Base-by-base conservation (phyloP, 75 land plant genomes). In the Cunninghamia lanceolata region DNA sequence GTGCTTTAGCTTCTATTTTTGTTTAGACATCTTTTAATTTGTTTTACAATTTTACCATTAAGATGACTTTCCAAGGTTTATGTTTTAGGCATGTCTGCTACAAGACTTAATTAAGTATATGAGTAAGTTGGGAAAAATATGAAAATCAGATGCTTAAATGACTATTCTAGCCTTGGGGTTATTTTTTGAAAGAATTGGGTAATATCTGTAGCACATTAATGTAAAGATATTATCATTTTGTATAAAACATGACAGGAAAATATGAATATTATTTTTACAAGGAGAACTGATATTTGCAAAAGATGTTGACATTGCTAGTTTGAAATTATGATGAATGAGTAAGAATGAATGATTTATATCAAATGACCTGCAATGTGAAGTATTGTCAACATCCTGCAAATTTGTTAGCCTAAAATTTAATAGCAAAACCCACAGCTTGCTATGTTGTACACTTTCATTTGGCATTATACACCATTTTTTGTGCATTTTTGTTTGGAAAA, bases 1-100 rank as follows among this genome's bases (percentile, higher is more conserved):
- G 95, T 94, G 78, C 81, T 32, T 83, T 52, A 83, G 63, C 25
- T 50, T 80, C 73, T 68, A 45, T 43, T 88, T n/a, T 82, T 87
- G 13, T 9, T 47, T 17, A 84, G 77, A 7, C 76, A 56, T 3
- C 50, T 4, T 9, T 78, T 21, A 28, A n/a, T 25, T 82, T 1
- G 16, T 19, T 9, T 36, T 25, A 30, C 56, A 19, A 15, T 85
- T 85, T 52, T 19, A 28, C 10, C 28, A 30, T 80, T n/a, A n/a
- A 80, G n/a, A 25, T n/a, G 14, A 28, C 45, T 79, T 45, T 80
- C 10, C n/a, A 80, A 25, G 21, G 34, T 11, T 80, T 80, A 21
- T 39, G 0, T 79, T 80, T 45, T 42, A 45, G 14, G 47, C 52
- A 80, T 45, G 46, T 42, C 50, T 80, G 30, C 82, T 79, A 3